A percentile compares a stretch with the other conserved stretches of the same genome.
phyloP scores from a whole-genome alignment of 2,329 filamentous ascomycete genomes.

The Fusarium armeniacum region DNA sequence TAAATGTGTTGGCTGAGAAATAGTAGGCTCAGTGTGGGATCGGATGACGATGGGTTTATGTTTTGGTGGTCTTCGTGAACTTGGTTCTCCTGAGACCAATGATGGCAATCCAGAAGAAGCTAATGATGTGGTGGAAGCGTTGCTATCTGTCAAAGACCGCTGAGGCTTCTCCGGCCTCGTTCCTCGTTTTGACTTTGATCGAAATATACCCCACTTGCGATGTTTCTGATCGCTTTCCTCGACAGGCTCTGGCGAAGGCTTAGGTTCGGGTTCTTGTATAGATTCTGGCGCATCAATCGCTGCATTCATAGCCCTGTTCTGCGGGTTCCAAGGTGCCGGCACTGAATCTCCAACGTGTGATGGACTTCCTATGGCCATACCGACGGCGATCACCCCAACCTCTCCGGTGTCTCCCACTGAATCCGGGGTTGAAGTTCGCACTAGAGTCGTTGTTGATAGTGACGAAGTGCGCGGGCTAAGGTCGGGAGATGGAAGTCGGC shows the following conservation, averaged over 20 bases:
- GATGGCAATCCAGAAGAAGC: slow-evolving; percentile 25
- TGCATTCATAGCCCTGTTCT: slow-evolving; percentile 48
- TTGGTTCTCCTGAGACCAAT: slow-evolving; percentile 31
- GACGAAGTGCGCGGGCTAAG: slow-evolving; percentile 55
- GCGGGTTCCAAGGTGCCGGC: slow-evolving; percentile 51
- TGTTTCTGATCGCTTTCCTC: slow-evolving; percentile 61
- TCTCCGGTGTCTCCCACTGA: slow-evolving; percentile 55
- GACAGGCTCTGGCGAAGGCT: slow-evolving; percentile 22
- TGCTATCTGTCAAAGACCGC: slow-evolving; percentile 48
- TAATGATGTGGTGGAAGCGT: slow-evolving; percentile 43
- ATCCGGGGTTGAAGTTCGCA: slow-evolving; percentile 60
- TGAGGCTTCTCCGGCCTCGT: slow-evolving; percentile 43
- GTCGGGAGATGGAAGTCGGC: slow-evolving; percentile 60
- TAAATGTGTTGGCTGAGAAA: slow-evolving; percentile 23
- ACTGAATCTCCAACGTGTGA: slow-evolving; percentile 56
- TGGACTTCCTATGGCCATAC: slow-evolving; percentile 81
- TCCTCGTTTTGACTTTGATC: slow-evolving; percentile 55
- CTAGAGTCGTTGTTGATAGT: slow-evolving; percentile 52
- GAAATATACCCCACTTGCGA: slow-evolving; percentile 72
- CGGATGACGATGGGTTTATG: slow-evolving; percentile 61
- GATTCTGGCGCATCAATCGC: slow-evolving; percentile 37
- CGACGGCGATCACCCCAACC: slow-evolving; percentile 66
- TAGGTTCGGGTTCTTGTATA: slow-evolving; percentile 19
- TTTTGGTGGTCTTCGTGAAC: slow-evolving; percentile 47
- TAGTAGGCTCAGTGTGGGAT: slow-evolving; percentile 58